Evolutionary conservation across 2,329 filamentous ascomycete species (phyloP), one percentile per base, ranked within the genome.

Genomic region (Albifimbria verrucaria): DNA sequence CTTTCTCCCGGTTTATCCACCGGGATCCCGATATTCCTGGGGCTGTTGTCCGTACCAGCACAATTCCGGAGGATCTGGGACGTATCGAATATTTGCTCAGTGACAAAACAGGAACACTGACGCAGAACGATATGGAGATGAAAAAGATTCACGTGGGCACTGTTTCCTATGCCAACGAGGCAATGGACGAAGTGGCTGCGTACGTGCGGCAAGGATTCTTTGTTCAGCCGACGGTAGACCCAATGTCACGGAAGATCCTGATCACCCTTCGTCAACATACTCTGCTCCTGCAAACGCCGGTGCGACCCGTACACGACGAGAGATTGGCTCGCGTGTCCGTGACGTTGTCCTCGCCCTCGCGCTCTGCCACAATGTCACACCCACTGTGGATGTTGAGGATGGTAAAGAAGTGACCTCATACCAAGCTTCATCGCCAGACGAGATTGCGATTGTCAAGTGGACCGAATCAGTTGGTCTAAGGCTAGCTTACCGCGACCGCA

Each of bases 81-180:
- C 83, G 95, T 22, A 96, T 99, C 44, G 94, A 99, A 70, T 99
- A 99, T 68, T 78, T 99, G 2, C 79, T 99, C 25, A 97, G 91
- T 57, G 94, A 99, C 71, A 99, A 99, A 72, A 99, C 94, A 1
- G 94, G 94, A n/a, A 99, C 94, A 2, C 72, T 99, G 55, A 99
- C 94, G 1, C 92, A 97, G 62, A 99, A 99, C 65, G 91, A 96
- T 65, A 97, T 97, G 92, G 93, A 97, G 66, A 88, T 99, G 81
- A 96, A 95, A 68, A 99, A 99, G 72, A 93, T 99, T 6, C 95
- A 99, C 65, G 90, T 99, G 50, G 94, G 95, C 10, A 99, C 94
- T 10, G 94, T 97, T 1, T 97, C 93, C 1, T 99, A 99, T 65
- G 94, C 93, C 28, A 96, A 96, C 62, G 94, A 99, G 67, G 93